Conservation (phyloP, 306 rosid genomes). For the Lagenaria siceraria region DNA sequence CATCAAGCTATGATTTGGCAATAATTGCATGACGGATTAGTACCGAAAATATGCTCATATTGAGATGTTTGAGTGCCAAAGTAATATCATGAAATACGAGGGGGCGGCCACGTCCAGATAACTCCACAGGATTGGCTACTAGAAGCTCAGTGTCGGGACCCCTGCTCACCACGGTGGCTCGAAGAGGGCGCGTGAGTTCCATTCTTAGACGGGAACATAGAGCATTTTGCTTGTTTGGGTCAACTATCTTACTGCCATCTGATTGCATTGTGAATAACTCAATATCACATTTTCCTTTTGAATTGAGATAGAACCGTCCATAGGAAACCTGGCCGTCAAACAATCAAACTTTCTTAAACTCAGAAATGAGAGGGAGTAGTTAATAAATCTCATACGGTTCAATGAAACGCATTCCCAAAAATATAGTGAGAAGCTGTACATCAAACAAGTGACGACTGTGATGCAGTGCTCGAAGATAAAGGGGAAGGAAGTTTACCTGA, state of each 20-base stretch:
- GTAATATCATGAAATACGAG: conserved; percentile 43
- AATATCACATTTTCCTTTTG: conserved; percentile 32
- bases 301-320: conserved; percentile 31
- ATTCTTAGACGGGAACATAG: conserved; percentile 35
- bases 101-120: conserved; percentile 48
- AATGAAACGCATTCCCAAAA: neutral
- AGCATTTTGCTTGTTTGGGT: conserved; percentile 27
- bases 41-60: conserved; percentile 37
- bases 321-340: conserved; percentile 25
- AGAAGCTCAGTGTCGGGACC: conserved; percentile 54
- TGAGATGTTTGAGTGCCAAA: conserved; percentile 33
- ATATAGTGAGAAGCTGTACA: neutral
- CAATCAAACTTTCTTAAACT: neutral
- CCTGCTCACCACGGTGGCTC: conserved; percentile 34
- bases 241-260: conserved; percentile 39
- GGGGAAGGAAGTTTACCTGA: conserved; percentile 20
- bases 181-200: conserved; percentile 43
- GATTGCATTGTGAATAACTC: conserved; percentile 40
- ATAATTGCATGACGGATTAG: neutral
- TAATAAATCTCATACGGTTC: neutral
- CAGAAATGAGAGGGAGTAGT: neutral
- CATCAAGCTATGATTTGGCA: neutral
- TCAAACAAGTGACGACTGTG: neutral
- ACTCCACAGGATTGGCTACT: conserved; percentile 54
- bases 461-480: neutral